Base-by-base conservation (phyloP, 176 grass and related monocot genomes). In the Puccinellia tenuiflora region DNA sequence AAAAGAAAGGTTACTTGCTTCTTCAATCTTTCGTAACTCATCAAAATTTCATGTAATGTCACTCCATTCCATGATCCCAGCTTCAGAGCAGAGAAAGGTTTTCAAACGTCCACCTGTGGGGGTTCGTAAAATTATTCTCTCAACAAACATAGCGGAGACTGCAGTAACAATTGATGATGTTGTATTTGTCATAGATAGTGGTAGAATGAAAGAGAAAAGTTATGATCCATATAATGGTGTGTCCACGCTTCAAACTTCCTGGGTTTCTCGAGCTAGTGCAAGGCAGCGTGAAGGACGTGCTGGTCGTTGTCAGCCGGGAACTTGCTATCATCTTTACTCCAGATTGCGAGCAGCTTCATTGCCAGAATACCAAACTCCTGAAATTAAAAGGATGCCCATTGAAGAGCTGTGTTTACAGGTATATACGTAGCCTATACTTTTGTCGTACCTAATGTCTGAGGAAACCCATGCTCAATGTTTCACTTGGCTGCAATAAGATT, bases 171-270 rank as follows among this genome's bases (percentile, higher is more conserved):
- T 98, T 86, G 92, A 98, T 90, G 96, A 98, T 85, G 80, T 98
- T 62, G 92, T 98, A 59, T 98, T 89, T 83, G 93, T 98, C 29
- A 93, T 98, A 85, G 92, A 95, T 77, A 95, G 79, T 91, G 96
- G 96, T 30, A 87, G 92, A 75, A 98, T 98, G 96, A 98, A 98
- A 88, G 96, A 95, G 80, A 98, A 93, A 89, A 98, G 89, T 81
- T 98, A 98, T 86, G 96, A 98, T 93, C 96, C 96, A 31, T 95
- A 98, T 76, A 98, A 90, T 86, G 93, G 90, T 70, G 96, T 98
- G 46, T 98, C 96, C 56, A 98, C 96, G 66, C 92, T 98, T 84
- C 89, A 93, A 68, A 86, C 96, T 88, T 93, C 92, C 77, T 95
- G 96, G 96, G 79, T 98, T 88, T 98, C 92, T 25, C 95, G 95